phyloP scores from a whole-genome alignment of 768 basidiomycete species.

The Boletales sp. region DNA sequence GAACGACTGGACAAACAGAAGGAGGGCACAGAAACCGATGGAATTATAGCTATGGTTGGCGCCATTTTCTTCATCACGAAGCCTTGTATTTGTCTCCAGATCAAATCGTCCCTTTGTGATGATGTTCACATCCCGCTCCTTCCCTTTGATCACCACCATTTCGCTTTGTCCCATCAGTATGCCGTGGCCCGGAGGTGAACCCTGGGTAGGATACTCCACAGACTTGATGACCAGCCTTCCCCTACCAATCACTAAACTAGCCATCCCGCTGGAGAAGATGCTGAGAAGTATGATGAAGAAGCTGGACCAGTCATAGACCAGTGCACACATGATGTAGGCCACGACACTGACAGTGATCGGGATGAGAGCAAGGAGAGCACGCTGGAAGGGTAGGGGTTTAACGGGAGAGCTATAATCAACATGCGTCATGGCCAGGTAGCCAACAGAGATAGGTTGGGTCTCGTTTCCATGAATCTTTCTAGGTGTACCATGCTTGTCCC shows the following conservation, averaged over 20 bases:
- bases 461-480: too few relatives aligned
- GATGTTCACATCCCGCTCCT: slow-evolving; percentile 23
- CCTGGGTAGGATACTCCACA: neutral
- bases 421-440: too few relatives aligned
- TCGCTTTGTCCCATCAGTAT: slow-evolving; percentile 16
- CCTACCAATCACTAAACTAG: slow-evolving; percentile 24
- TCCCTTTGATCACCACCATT: slow-evolving; percentile 27
- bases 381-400: too few relatives aligned
- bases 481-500: too few relatives aligned
- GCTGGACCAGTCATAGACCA: slow-evolving; percentile 29
- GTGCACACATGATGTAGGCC: slow-evolving; percentile 21
- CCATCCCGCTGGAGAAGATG: slow-evolving; percentile 27
- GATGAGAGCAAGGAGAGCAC: slow-evolving; percentile 13
- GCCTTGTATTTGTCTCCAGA: slow-evolving; percentile 8
- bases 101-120: slow-evolving; percentile 28
- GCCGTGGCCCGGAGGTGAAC: slow-evolving; percentile 27
- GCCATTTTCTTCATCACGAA: too few relatives aligned
- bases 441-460: too few relatives aligned
- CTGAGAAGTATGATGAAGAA: slow-evolving; percentile 29
- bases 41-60: neutral
- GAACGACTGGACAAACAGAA: slow-evolving; percentile 29
- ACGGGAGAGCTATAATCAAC: too few relatives aligned
- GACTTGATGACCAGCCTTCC: slow-evolving; percentile 17
- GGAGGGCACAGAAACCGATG: slow-evolving; percentile 24
- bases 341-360: slow-evolving; percentile 25